Evolutionary conservation across 345 rosid genomes (phyloP).

Genomic region (Dipteronia sinensis): DNA sequence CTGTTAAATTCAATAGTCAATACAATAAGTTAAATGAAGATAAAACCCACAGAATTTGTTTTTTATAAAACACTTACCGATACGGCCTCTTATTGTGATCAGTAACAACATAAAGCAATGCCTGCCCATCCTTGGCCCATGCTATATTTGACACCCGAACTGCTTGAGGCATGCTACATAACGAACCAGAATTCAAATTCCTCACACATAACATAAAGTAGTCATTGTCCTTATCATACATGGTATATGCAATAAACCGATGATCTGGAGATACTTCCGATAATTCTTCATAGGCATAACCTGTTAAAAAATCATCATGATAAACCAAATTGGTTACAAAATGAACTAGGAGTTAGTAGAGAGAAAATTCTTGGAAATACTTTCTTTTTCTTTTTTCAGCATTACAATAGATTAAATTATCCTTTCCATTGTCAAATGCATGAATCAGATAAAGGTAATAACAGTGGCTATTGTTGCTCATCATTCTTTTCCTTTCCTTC

Average conservation of each 20-base stretch:
- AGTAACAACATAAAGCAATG: constrained; percentile 83
- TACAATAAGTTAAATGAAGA: constrained; percentile 2
- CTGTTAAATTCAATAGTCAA: constrained; percentile 8
- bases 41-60: neutral
- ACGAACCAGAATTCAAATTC: constrained; percentile 85
- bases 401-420: too few species aligned
- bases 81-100: constrained; percentile 83
- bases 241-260: constrained; percentile 89
- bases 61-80: constrained; percentile 38
- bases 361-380: neutral
- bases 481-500: neutral
- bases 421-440: neutral
- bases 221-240: constrained; percentile 96
- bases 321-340: neutral
- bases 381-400: neutral
- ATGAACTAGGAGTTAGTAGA: neutral
- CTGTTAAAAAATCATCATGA: constrained; percentile 36
- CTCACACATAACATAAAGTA: constrained; percentile 75
- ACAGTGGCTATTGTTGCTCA: too few species aligned
- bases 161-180: constrained; percentile 92
- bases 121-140: constrained; percentile 90
- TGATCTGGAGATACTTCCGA: constrained; percentile 94
- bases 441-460: neutral
- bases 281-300: constrained; percentile 93
- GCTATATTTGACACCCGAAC: constrained; percentile 80